phyloP scores from a whole-genome alignment of 2,329 filamentous ascomycete genomes.

The Penicillium sp. region DNA sequence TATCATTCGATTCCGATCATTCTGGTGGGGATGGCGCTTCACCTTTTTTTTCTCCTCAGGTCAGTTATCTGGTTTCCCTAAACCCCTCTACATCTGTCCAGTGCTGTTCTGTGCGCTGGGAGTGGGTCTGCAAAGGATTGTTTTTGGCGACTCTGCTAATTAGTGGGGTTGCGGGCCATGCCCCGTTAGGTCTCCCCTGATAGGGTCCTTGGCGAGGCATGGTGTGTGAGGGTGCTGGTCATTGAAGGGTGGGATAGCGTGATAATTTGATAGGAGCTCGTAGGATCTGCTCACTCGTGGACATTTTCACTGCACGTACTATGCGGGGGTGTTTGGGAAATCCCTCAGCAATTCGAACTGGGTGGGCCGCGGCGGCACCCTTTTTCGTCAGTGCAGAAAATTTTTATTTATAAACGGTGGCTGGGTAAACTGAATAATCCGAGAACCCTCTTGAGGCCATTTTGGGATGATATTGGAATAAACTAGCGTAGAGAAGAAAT shows the following conservation, averaged over 20 bases:
- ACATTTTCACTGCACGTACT: not conserved
- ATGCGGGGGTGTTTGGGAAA: not conserved
- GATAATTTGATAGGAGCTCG: not conserved
- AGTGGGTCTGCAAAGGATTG: conserved; percentile 27
- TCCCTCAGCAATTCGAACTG: not conserved
- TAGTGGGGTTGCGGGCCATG: conserved; percentile 31
- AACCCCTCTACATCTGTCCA: not conserved
- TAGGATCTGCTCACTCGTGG: not conserved
- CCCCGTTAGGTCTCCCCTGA: conserved; percentile 12
- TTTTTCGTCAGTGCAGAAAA: not conserved
- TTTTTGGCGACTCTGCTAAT: conserved; percentile 43
- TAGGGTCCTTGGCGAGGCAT: conserved; percentile 16
- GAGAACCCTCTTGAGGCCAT: conserved; percentile 14
- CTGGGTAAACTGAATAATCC: not conserved
- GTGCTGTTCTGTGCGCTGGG: conserved; percentile 15
- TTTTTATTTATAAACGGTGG: not conserved
- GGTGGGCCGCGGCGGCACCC: no score
- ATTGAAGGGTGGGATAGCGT: not conserved
- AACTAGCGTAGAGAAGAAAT: conserved; percentile 24
- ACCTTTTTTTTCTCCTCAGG: conserved; percentile 51
- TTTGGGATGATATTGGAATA: conserved; percentile 31
- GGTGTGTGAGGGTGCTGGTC: not conserved
- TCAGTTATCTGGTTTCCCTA: conserved; percentile 49
- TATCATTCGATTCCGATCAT: conserved; percentile 93
- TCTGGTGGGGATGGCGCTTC: conserved; percentile 81